These are phyloP conservation scores for Ilex aquifolium DNA, from an alignment of 257 asterid genomes.

Conservation along the genomic window DNA sequence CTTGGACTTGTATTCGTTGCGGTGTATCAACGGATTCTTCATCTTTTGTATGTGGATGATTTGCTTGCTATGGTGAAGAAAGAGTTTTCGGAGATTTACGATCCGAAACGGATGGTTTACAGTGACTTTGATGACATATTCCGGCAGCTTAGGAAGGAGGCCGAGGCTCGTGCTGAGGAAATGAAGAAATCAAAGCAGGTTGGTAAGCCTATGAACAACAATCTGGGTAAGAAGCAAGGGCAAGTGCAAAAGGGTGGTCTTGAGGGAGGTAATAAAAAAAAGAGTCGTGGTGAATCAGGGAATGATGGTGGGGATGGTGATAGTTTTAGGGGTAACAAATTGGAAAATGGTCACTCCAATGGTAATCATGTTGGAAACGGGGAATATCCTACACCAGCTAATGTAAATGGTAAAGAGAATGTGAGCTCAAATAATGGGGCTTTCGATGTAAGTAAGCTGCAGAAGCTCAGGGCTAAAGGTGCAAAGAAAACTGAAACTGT, in stretches of 20 bases:
- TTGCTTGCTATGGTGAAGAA: conserved; percentile 84
- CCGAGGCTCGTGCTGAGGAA: conserved; percentile 91
- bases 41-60: conserved; percentile 91
- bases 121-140: conserved; percentile 63
- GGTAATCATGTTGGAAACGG: conserved; percentile 33
- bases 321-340: conserved; percentile 27
- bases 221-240: conserved; percentile 67
- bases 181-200: conserved; percentile 75
- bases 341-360: conserved; percentile 51
- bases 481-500: conserved; percentile 56
- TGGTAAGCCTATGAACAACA: conserved; percentile 43
- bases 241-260: conserved; percentile 44
- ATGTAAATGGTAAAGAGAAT: conserved; percentile 48
- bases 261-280: conserved; percentile 74
- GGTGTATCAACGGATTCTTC: conserved; percentile 86
- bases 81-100: conserved; percentile 67
- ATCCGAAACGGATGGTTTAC: conserved; percentile 66
- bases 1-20: conserved; percentile 95
- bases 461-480: conserved; percentile 68
- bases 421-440: conserved; percentile 58
- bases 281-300: conserved; percentile 63
- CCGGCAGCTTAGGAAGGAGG: conserved; percentile 88
- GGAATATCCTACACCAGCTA: conserved; percentile 25
- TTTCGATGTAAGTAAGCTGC: conserved; percentile 85
- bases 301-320: conserved; percentile 51